A percentile compares a stretch with the other conserved stretches of the same genome.
Evolutionary conservation across 495 filamentous ascomycete species (phyloP).

Genomic region (Apiosordaria backusii): DNA sequence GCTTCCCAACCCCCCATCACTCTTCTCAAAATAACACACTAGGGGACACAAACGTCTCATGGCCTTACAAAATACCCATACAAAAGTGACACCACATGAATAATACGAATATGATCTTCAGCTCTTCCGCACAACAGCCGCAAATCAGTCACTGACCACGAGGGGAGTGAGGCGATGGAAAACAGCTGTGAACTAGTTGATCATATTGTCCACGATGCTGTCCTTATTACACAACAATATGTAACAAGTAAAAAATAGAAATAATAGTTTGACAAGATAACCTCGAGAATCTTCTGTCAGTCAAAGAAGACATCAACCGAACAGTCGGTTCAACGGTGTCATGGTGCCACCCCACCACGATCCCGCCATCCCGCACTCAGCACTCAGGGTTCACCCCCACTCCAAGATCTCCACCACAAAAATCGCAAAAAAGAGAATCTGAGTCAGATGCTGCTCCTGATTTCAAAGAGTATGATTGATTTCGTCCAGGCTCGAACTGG

Average conservation of each 20-base stretch:
- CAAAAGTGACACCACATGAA: neutral
- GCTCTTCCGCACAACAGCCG: neutral
- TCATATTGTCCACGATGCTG: neutral
- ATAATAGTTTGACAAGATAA: neutral
- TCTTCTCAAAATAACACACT: neutral
- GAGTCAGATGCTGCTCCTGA: neutral
- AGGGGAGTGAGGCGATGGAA: neutral
- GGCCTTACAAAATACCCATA: neutral
- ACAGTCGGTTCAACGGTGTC: neutral
- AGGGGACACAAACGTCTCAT: neutral
- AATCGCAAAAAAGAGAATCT: neutral
- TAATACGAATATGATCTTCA: neutral
- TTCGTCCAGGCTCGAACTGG: slow-evolving; percentile 23
- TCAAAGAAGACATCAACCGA: neutral
- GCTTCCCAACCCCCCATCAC: too few species aligned
- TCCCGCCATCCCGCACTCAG: neutral
- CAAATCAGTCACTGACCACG: neutral
- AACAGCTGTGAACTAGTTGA: neutral
- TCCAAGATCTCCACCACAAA: neutral
- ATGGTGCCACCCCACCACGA: neutral
- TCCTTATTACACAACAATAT: too few species aligned
- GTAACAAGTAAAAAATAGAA: neutral
- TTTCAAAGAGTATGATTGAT: slow-evolving; percentile 10
- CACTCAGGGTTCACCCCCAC: neutral
- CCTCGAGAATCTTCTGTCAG: neutral